These are phyloP conservation scores for Triticum dicoccoides DNA, from an alignment of 176 grass and related monocot genomes.

Conservation along the genomic window DNA sequence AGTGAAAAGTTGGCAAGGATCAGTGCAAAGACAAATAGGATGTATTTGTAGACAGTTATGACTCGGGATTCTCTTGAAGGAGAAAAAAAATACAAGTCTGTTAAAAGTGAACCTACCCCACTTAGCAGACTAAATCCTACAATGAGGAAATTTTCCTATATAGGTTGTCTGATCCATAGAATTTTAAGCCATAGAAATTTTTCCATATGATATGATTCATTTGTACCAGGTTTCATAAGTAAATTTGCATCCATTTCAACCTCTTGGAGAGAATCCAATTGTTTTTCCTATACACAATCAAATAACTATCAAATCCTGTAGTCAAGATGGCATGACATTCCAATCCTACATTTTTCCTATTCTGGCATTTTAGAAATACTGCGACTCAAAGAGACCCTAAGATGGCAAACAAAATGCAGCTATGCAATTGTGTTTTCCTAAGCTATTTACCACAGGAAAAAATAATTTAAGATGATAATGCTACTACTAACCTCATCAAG, in stretches of 20 bases:
- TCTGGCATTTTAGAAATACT: too few species aligned
- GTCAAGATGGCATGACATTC: too few species aligned
- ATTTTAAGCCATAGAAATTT: too few species aligned
- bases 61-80: not conserved
- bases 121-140: not conserved
- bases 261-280: too few species aligned
- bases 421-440: not conserved
- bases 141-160: too few species aligned
- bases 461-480: not conserved
- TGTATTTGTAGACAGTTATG: not conserved
- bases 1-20: not conserved
- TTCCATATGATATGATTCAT: too few species aligned
- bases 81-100: not conserved
- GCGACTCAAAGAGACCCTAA: not conserved
- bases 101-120: not conserved
- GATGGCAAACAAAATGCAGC: not conserved
- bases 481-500: conserved; percentile 77
- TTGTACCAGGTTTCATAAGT: too few species aligned
- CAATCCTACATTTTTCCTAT: too few species aligned
- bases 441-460: not conserved
- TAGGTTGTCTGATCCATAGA: too few species aligned
- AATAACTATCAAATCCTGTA: too few species aligned
- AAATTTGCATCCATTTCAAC: too few species aligned
- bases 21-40: conserved; percentile 6
- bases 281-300: too few species aligned